phyloP scores from a whole-genome alignment of 2,329 filamentous ascomycete species.

The Paraphoma chrysanthemicola region DNA sequence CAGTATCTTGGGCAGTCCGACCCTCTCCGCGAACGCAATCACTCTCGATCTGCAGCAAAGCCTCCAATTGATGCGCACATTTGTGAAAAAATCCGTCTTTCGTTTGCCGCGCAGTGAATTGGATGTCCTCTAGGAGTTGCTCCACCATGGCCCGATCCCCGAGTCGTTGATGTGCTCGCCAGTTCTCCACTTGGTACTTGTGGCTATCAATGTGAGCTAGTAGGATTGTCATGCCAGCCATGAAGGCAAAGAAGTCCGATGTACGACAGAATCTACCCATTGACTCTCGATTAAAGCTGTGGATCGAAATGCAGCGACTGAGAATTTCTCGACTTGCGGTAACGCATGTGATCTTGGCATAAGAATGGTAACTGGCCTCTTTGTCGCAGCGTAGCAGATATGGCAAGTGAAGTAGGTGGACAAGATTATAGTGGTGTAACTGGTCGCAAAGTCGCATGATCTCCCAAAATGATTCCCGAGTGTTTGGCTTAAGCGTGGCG shows the following conservation, averaged over 20 bases:
- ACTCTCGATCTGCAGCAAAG: slow-evolving; percentile 22
- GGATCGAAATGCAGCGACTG: slow-evolving; percentile 17
- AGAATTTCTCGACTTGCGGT: slow-evolving; percentile 22
- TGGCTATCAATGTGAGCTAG: slow-evolving; percentile 25
- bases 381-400: slow-evolving; percentile 18
- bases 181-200: background rate
- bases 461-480: slow-evolving; percentile 12
- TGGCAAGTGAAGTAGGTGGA: slow-evolving; percentile 24
- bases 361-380: slow-evolving; percentile 3
- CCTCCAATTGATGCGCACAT: slow-evolving; percentile 16
- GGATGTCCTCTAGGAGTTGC: slow-evolving; percentile 17
- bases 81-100: slow-evolving; percentile 15
- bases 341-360: slow-evolving; percentile 15
- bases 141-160: slow-evolving; percentile 25
- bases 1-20: background rate
- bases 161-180: slow-evolving; percentile 18
- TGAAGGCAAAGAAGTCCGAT: slow-evolving; percentile 26
- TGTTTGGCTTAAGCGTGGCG: slow-evolving; percentile 2
- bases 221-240: slow-evolving; percentile 23
- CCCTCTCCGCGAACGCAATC: slow-evolving; percentile 9
- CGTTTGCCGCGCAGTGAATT: slow-evolving; percentile 5
- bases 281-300: slow-evolving; percentile 10
- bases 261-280: slow-evolving; percentile 11
- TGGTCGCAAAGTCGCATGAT: slow-evolving; percentile 17
- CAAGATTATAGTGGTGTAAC: slow-evolving; percentile 21